Evolutionary conservation across 2,329 filamentous ascomycete species (phyloP).

Genomic region (Thelonectria rubi): DNA sequence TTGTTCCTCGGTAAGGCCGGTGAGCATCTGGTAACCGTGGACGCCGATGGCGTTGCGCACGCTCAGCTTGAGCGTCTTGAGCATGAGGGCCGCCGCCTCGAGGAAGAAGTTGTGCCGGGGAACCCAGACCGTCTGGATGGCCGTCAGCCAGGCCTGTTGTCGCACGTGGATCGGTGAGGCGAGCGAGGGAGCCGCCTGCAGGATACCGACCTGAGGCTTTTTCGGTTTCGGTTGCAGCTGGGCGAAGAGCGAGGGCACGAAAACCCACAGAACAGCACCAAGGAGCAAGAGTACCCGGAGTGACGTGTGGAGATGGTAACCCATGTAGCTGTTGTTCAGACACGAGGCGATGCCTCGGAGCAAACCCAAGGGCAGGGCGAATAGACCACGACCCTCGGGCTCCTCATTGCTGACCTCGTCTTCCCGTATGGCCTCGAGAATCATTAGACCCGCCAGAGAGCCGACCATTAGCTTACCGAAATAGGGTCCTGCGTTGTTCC

Average conservation of each 20-base stretch:
- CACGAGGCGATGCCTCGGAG: constrained; percentile 58
- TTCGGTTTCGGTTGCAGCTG: constrained; percentile 59
- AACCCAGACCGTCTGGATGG: constrained; percentile 91
- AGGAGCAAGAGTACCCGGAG: constrained; percentile 63
- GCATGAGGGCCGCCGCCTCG: constrained; percentile 80
- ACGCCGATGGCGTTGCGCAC: constrained; percentile 80
- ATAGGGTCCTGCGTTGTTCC: constrained; percentile 64
- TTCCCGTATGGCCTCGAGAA: constrained; percentile 81
- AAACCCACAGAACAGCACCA: constrained; percentile 63
- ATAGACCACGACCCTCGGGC: constrained; percentile 72
- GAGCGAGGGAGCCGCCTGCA: constrained; percentile 71
- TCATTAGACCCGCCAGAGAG: constrained; percentile 90
- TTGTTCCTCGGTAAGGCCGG: constrained; percentile 83
- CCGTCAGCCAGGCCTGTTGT: constrained; percentile 90
- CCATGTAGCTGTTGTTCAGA: constrained; percentile 62
- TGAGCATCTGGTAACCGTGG: constrained; percentile 79
- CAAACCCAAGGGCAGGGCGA: constrained; percentile 69
- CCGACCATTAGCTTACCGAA: constrained; percentile 89
- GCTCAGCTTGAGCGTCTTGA: constrained; percentile 85
- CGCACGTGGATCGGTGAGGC: constrained; percentile 86
- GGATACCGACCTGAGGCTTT: constrained; percentile 54
- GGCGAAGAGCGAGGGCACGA: constrained; percentile 63
- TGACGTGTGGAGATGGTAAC: constrained; percentile 63
- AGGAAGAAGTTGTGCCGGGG: constrained; percentile 87
- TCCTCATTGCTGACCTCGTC: constrained; percentile 71